Evolutionary conservation across 192 early-diverging fungal genomes (phyloP).

Genomic region (Oehlia diaphana): DNA sequence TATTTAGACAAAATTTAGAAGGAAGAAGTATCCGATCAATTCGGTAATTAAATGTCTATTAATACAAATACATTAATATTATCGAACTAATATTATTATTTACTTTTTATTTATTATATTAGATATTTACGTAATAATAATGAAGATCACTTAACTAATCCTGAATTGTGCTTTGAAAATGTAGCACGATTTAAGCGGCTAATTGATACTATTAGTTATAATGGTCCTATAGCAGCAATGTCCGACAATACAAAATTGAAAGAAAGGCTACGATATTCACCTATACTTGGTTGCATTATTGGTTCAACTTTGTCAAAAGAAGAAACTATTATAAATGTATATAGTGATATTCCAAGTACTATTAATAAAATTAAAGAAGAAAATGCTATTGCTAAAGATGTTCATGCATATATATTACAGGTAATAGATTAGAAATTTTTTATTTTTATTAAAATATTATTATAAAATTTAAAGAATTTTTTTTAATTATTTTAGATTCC

Average conservation of each 20-base stretch:
- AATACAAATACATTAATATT: no score
- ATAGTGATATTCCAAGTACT: background rate
- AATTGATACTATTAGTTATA: slow-evolving; percentile 27
- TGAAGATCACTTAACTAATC: slow-evolving; percentile 31
- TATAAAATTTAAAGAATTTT: no score
- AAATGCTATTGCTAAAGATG: slow-evolving; percentile 33
- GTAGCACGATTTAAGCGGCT: slow-evolving; percentile 35
- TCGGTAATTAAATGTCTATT: no score
- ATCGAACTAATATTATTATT: no score
- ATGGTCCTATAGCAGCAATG: slow-evolving; percentile 42
- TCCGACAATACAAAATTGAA: slow-evolving; percentile 22
- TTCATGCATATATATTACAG: no score
- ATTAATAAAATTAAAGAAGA: slow-evolving; percentile 45
- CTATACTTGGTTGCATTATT: slow-evolving; percentile 59
- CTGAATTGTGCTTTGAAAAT: slow-evolving; percentile 32
- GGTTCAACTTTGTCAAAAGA: background rate
- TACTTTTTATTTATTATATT: background rate
- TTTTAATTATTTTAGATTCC: no score
- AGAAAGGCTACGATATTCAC: slow-evolving; percentile 52
- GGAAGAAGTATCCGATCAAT: no score
- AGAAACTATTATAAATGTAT: background rate
- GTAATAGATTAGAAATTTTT: no score
- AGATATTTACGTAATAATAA: background rate
- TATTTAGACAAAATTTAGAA: no score
- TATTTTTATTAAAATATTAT: no score